Evolutionary conservation across 371 early-diverging fungal species (phyloP).

Genomic region (Funneliformis caledonium): DNA sequence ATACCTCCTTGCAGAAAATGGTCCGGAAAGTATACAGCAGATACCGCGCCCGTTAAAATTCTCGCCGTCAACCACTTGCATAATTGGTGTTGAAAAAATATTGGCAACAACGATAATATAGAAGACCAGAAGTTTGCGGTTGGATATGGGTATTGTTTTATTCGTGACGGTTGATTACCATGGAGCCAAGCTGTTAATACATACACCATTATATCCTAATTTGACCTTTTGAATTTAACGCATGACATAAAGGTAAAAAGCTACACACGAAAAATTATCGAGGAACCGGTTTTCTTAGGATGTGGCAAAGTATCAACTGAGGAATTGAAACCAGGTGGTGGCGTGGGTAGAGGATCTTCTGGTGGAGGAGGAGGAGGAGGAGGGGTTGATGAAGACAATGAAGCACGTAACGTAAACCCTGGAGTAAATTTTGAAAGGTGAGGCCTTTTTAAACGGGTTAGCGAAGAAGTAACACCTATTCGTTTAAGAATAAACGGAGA

Average conservation of each 20-base stretch:
- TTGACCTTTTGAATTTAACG: not conserved
- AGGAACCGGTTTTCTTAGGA: constrained; percentile 14
- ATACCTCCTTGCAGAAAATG: constrained; percentile 31
- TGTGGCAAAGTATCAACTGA: constrained; percentile 15
- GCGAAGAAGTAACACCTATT: not conserved
- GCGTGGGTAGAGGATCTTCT: constrained; percentile 27
- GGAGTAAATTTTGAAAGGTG: not conserved
- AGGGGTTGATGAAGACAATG: not conserved
- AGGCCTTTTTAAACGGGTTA: not conserved
- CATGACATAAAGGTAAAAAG: not conserved
- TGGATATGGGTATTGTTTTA: constrained; percentile 36
- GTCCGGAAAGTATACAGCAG: constrained; percentile 21
- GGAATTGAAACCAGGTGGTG: not conserved
- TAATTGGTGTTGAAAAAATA: constrained; percentile 16
- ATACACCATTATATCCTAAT: not conserved
- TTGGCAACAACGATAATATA: constrained; percentile 8
- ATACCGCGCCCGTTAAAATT: not conserved
- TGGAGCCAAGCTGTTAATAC: constrained; percentile 8
- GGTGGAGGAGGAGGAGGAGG: constrained; percentile 7
- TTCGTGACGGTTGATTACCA: constrained; percentile 26
- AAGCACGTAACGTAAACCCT: not conserved
- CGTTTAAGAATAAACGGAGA: not conserved
- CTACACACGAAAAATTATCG: constrained; percentile 36
- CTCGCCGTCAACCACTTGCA: not conserved
- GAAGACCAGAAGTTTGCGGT: not conserved